A percentile compares a stretch with the other conserved stretches of the same genome.
phyloP scores from a whole-genome alignment of 2,329 filamentous ascomycete species.

The Microcyclospora pomicola region DNA sequence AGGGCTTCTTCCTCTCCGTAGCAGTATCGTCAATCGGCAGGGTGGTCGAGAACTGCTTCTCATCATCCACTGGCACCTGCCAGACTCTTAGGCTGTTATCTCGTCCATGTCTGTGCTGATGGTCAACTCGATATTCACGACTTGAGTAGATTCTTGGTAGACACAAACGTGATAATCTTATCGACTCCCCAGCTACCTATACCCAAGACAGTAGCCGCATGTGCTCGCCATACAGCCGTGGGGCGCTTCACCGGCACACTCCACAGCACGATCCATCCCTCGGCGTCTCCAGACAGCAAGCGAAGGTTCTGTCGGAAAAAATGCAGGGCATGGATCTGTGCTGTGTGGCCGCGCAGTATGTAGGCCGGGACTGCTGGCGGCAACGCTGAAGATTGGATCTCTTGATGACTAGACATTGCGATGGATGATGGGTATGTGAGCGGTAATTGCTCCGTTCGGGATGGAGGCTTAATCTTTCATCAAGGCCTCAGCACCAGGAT shows the following conservation, averaged over 20 bases:
- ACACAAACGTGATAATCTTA: constrained; percentile 66
- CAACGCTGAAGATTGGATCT: constrained; percentile 1
- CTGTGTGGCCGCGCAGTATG: constrained; percentile 73
- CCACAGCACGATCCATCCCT: constrained; percentile 83
- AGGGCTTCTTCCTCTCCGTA: constrained; percentile 49
- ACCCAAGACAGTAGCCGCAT: constrained; percentile 63
- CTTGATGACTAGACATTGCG: too few species aligned
- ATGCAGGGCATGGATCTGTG: constrained; percentile 61
- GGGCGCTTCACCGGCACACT: constrained; percentile 68
- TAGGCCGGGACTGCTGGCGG: constrained; percentile 46
- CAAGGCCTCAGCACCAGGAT: too few species aligned
- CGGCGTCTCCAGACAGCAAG: constrained; percentile 74
- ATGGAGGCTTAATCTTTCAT: too few species aligned
- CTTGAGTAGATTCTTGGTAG: not conserved
- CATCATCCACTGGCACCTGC: constrained; percentile 51
- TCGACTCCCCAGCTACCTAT: constrained; percentile 57
- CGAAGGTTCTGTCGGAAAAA: constrained; percentile 63
- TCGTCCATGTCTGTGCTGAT: constrained; percentile 60
- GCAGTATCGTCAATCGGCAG: constrained; percentile 53
- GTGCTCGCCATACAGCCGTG: constrained; percentile 73
- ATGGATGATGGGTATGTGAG: too few species aligned
- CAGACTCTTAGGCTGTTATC: constrained; percentile 80
- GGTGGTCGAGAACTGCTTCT: constrained; percentile 49
- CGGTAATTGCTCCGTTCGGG: too few species aligned
- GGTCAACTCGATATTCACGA: not conserved